A percentile compares a stretch with the other conserved stretches of the same genome.
Evolutionary conservation across 805 yeast species (phyloP).

Genomic region (Yarrowia sp.): DNA sequence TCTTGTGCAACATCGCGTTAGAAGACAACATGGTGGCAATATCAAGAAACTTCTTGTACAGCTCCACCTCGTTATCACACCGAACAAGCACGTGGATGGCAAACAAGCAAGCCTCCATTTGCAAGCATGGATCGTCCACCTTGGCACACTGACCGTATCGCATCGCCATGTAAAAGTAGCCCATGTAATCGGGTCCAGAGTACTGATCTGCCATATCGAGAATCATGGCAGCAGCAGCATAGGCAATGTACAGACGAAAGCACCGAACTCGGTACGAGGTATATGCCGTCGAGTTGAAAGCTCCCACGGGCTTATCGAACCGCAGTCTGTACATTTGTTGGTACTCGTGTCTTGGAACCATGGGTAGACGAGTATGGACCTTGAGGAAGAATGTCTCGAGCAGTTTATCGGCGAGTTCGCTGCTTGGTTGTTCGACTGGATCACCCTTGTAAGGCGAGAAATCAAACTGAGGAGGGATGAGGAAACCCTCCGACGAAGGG

Average conservation of each 20-base stretch:
- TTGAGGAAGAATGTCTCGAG: conserved; percentile 29
- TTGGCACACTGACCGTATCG: conserved; percentile 52
- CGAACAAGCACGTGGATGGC: conserved; percentile 56
- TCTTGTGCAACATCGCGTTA: background rate
- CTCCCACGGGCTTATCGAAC: conserved; percentile 25
- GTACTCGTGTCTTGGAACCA: conserved; percentile 30
- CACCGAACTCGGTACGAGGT: conserved; percentile 30
- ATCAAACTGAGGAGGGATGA: conserved; percentile 21
- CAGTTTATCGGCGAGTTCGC: conserved; percentile 28
- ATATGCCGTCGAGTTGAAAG: conserved; percentile 28
- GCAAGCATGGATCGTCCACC: conserved; percentile 44
- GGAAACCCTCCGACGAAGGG: conserved; percentile 10
- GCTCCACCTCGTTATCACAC: conserved; percentile 51
- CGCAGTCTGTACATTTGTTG: conserved; percentile 30
- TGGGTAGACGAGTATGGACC: conserved; percentile 31
- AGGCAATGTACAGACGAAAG: conserved; percentile 31
- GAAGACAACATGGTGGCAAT: conserved; percentile 13
- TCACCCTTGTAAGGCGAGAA: conserved; percentile 29
- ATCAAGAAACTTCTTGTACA: conserved; percentile 25
- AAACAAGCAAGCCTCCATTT: conserved; percentile 53
- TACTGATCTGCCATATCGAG: conserved; percentile 18
- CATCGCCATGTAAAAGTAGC: conserved; percentile 59
- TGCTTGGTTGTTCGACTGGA: conserved; percentile 30
- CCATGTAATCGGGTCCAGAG: conserved; percentile 38
- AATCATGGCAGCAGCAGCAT: conserved; percentile 29